Base-by-base conservation (phyloP, 1,284 basidiomycete genomes). In the Xanthoconium separans region DNA sequence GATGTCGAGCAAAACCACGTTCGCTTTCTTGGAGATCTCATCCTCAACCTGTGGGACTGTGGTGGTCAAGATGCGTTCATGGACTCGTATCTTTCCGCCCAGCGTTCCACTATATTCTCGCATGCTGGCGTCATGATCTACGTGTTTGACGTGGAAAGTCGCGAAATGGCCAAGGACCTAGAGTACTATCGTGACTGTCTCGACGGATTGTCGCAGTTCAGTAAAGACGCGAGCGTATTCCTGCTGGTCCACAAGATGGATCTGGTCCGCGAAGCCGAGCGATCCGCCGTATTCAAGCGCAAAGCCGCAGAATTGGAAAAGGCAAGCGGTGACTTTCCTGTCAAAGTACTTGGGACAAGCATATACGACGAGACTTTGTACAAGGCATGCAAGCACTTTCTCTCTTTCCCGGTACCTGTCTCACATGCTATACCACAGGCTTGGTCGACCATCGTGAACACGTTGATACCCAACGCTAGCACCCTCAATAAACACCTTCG, bases 311-410 rank as follows among this genome's bases (percentile, higher is more conserved):
- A 91, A 60, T 72, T 94, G 53, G 73, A 82, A 62, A 80, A 82
- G 53, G 83, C 83, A 13, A 88, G 87, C 59, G 82, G 75, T 3
- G 82, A 80, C 50, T 75, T 77, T 3, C 67, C 71, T 22, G 75
- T 88, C 51, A 84, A 80, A 27, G 83, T 91, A 9, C 95, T 95
- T 65, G 92, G 91, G n/a, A 99, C 96, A 22, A 95, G 91, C 64
- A 99, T 99, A 60, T 98, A 95, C 76, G 95, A 99, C 70, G 96
- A 99, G 73, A 95, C 91, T 59, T 74, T 99, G 44, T 99, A 99
- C 78, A 93, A 91, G 80, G 95, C 90, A 66, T 59, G 80, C 66
- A 13, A 44, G 20, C 12, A 40, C 39, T 44, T 5, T 51, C 47
- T 51, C 55, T 27, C 27, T 51, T 50, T 51, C 37, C 18, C 18